Conservation (phyloP, 768 basidiomycete species). For the Podaxis rugospora region DNA sequence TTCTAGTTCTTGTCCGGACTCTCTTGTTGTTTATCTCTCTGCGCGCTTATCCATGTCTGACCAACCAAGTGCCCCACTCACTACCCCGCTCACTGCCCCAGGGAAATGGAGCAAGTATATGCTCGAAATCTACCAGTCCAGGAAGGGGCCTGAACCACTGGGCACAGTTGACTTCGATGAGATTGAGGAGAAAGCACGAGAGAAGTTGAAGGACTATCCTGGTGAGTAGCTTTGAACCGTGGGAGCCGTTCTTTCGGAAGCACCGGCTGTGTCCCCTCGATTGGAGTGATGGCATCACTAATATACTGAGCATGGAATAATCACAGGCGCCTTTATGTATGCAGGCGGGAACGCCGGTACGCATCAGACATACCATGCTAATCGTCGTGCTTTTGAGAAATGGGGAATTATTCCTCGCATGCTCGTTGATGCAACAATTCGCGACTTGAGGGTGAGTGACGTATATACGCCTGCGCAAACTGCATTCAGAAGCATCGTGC, state of each 20-base stretch:
- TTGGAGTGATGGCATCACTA: background rate
- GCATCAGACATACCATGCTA: conserved; percentile 60
- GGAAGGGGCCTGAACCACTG: conserved; percentile 39
- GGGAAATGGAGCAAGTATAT: conserved; percentile 38
- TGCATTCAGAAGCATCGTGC: background rate
- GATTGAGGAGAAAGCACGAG: conserved; percentile 63
- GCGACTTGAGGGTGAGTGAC: conserved; percentile 52
- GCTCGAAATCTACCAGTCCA: conserved; percentile 32
- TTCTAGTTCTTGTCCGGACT: background rate
- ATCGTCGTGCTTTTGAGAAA: conserved; percentile 56
- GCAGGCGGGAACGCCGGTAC: conserved; percentile 76
- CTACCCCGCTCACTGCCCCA: background rate
- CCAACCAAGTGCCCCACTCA: background rate
- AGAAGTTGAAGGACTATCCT: conserved; percentile 53
- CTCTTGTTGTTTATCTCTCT: background rate
- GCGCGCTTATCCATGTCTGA: background rate
- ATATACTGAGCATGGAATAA: background rate
- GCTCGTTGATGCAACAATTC: conserved; percentile 56
- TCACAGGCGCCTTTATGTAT: conserved; percentile 64
- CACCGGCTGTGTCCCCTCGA: background rate
- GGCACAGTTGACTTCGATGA: conserved; percentile 60
- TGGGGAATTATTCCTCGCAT: conserved; percentile 81
- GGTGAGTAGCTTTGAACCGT: conserved; percentile 30
- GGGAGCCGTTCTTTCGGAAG: background rate
- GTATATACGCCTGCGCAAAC: background rate